phyloP scores from a whole-genome alignment of 306 rosid species.

The Quercus berberidifolia region DNA sequence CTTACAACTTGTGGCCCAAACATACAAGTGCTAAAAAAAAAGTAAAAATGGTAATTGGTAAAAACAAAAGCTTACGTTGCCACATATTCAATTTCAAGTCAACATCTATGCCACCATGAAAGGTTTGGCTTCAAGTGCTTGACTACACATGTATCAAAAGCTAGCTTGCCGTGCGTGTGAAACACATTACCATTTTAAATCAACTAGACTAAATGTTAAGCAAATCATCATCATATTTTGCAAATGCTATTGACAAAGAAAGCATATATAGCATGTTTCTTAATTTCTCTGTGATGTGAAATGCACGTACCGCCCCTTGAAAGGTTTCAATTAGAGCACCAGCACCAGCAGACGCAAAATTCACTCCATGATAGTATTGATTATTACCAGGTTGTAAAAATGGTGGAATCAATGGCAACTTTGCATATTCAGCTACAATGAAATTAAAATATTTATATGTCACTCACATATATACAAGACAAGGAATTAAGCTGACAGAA shows the following conservation, averaged over 20 bases:
- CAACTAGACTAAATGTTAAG: neutral
- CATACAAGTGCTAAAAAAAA: neutral
- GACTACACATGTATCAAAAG: neutral
- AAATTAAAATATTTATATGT: neutral
- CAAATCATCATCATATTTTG: neutral
- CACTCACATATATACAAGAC: neutral
- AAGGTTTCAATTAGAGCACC: slow-evolving; percentile 83
- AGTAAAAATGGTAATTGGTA: neutral
- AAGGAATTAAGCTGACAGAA: slow-evolving; percentile 15
- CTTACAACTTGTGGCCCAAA: slow-evolving; percentile 24
- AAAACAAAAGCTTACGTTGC: neutral
- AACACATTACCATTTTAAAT: neutral
- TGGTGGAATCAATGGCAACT: slow-evolving; percentile 64
- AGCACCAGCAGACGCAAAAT: slow-evolving; percentile 89
- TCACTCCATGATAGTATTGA: slow-evolving; percentile 58
- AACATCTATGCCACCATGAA: neutral
- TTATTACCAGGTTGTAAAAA: slow-evolving; percentile 53
- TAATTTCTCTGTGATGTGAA: neutral
- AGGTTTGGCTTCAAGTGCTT: neutral
- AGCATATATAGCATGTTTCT: neutral
- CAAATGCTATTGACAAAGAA: neutral
- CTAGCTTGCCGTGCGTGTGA: neutral
- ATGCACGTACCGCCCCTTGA: slow-evolving; percentile 65
- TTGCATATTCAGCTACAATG: slow-evolving; percentile 68
- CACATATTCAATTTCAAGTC: neutral